phyloP scores from a whole-genome alignment of 2,329 filamentous ascomycete species.

The Beauveria sp. region DNA sequence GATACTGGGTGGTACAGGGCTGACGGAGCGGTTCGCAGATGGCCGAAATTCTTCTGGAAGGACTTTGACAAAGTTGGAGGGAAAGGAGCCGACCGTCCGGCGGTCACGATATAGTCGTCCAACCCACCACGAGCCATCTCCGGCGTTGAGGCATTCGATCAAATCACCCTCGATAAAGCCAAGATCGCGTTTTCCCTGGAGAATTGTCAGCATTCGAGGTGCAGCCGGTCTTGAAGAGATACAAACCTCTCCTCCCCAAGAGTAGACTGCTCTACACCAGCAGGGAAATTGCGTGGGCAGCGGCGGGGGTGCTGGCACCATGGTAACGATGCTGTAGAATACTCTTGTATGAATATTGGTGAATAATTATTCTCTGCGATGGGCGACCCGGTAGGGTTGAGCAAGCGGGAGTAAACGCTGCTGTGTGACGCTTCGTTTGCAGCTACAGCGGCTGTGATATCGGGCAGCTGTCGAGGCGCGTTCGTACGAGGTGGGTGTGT shows the following conservation, averaged over 20 bases:
- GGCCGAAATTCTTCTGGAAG: constrained; percentile 81
- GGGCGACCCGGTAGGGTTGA: not conserved
- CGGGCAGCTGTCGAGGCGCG: not conserved
- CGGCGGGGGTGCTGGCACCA: constrained; percentile 49
- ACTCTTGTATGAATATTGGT: not conserved
- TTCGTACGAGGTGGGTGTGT: not conserved
- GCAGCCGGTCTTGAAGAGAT: not conserved
- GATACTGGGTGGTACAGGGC: constrained; percentile 50
- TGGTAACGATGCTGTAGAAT: constrained; percentile 22
- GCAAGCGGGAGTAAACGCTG: not conserved
- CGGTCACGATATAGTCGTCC: constrained; percentile 83
- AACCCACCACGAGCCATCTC: constrained; percentile 98
- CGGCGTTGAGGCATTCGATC: constrained; percentile 96
- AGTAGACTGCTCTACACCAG: constrained; percentile 87
- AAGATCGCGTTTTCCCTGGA: constrained; percentile 78
- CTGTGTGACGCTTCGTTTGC: not conserved
- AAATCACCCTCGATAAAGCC: constrained; percentile 96
- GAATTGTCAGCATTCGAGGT: constrained; percentile 1
- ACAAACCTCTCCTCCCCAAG: constrained; percentile 77
- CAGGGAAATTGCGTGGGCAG: constrained; percentile 78
- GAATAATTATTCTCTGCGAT: not conserved
- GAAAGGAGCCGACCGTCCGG: constrained; percentile 85
- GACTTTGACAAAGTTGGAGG: constrained; percentile 94
- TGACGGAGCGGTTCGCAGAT: constrained; percentile 48
- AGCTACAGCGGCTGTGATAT: not conserved